Base-by-base conservation (phyloP, 2,329 filamentous ascomycete genomes). In the Cercospora sesami region DNA sequence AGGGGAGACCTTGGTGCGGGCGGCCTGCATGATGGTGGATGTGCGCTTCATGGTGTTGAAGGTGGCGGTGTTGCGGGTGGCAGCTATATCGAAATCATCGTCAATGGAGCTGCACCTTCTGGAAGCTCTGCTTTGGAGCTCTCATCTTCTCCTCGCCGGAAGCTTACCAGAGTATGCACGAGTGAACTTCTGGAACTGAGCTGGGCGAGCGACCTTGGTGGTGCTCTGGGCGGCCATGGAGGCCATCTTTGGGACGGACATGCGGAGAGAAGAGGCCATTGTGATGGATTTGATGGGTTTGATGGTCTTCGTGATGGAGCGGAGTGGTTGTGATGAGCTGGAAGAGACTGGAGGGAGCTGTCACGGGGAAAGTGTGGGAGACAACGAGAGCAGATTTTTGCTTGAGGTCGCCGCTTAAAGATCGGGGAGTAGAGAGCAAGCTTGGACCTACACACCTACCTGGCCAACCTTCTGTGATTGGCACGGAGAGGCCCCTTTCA, bases 181-280 rank as follows among this genome's bases (percentile, higher is more conserved):
- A 86, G 90, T 70, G 75, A 77, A 75, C 74, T 77, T 91, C 85
- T 90, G 86, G 82, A 85, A 85, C 74, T 77, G 75, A 72, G 74
- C 72, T 84, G 90, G 90, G 67, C 91, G 90, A 83, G 90, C 90
- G 83, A 89, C 89, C 89, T 91, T 91, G 84, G 86, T 83, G 81
- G 89, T 88, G 88, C 90, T 90, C 84, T 78, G 77, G 48, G 90
- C 87, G 79, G 81, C 81, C 80, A 83, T 81, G 81, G 88, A 86
- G 83, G 90, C 89, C 86, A 93, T 86, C 83, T 91, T 89, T 80
- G 90, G 89, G 81, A 90, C 88, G 84, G 92, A 86, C 82, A 92
- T 86, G 85, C 91, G 90, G 82, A 78, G 75, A 61, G 88, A 85
- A 83, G 88, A 86, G 82, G 90, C 89, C 91, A 93, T 93, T 92